These are phyloP conservation scores for Ceriops decandra DNA, from an alignment of 345 rosid species.

Conservation along the genomic window DNA sequence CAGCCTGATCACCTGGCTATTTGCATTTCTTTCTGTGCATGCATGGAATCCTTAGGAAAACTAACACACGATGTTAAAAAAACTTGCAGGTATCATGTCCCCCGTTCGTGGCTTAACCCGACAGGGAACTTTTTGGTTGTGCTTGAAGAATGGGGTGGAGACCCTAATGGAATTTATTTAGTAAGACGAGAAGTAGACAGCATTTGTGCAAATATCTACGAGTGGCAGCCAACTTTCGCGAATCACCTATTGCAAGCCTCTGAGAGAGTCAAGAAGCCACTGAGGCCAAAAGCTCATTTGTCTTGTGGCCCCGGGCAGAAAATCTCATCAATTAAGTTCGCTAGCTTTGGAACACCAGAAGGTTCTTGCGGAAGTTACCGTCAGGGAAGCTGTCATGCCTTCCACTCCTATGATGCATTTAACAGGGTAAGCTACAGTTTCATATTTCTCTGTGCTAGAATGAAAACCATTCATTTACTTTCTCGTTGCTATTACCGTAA, in stretches of 20 bases:
- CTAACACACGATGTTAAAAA: not conserved
- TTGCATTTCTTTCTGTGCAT: not conserved
- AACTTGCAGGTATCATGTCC: slow-evolving; percentile 79
- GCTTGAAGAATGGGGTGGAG: slow-evolving; percentile 98
- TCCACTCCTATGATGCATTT: slow-evolving; percentile 91
- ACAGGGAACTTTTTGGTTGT: slow-evolving; percentile 82
- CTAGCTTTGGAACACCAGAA: slow-evolving; percentile 95
- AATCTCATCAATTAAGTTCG: slow-evolving; percentile 78
- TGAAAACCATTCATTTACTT: too few relatives aligned
- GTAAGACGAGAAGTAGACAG: slow-evolving; percentile 81
- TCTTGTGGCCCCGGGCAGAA: slow-evolving; percentile 79
- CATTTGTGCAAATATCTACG: slow-evolving; percentile 80
- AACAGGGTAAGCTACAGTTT: slow-evolving; percentile 54
- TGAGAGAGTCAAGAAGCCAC: slow-evolving; percentile 70
- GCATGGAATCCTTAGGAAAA: not conserved
- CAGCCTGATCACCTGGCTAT: not conserved
- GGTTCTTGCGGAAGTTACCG: slow-evolving; percentile 88
- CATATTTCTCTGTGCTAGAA: not conserved
- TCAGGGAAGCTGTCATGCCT: slow-evolving; percentile 83
- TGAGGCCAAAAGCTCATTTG: slow-evolving; percentile 84
- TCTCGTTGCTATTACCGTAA: not conserved
- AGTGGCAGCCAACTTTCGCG: slow-evolving; percentile 94
- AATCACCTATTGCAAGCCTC: slow-evolving; percentile 80
- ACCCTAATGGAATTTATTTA: slow-evolving; percentile 76
- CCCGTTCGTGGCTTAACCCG: slow-evolving; percentile 89